Evolutionary conservation across 257 asterid species (phyloP), one percentile per base, ranked within the genome.

Genomic region (Voacanga thouarsii): DNA sequence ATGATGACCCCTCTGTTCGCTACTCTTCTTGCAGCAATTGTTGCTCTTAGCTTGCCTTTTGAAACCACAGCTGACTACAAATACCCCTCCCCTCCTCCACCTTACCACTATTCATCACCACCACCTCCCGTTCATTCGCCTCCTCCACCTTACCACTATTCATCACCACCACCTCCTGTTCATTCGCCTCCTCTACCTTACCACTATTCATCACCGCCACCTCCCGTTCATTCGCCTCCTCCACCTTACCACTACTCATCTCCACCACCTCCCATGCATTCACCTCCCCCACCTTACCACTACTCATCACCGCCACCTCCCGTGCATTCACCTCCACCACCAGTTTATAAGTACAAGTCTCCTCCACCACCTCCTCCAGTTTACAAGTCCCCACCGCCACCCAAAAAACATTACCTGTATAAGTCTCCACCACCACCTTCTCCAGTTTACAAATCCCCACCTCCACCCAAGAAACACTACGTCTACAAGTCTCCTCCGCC

Each of bases 41-140:
- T 81, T 16, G 63, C 81, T 3, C 78, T 81, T 49, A 28, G 74
- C 75, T 59, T 81, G 51, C 84, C 84, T 49, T 77, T 71, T 19
- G 44, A 69, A 53, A 63, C 81, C 39, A 43, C 71, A 23, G 84
- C 84, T 47, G 50, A 81, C 24, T 49, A 81, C 75, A 23, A 26
- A 45, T 77, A 72, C 26, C 14, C 63, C 49, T 72, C 75, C 9
- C 76, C 76, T 49, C 76, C 67, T 4, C 80, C 80, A 1, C 61
- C 37, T 33, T 33, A 33, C 37, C 37, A 33, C 37, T 33, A 33
- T 2, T 33, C 78, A 30, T 26, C 79, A 15, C 79, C 79, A 63
- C 79, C 79, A 9, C 79, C 73, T 1, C 72, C 72, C 19, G 39
- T 53, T 16, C 28, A 72, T 28, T 72, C 81, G 1, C 76, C 60